phyloP scores from a whole-genome alignment of 2,329 filamentous ascomycete species.

The Fusarium coffeatum region DNA sequence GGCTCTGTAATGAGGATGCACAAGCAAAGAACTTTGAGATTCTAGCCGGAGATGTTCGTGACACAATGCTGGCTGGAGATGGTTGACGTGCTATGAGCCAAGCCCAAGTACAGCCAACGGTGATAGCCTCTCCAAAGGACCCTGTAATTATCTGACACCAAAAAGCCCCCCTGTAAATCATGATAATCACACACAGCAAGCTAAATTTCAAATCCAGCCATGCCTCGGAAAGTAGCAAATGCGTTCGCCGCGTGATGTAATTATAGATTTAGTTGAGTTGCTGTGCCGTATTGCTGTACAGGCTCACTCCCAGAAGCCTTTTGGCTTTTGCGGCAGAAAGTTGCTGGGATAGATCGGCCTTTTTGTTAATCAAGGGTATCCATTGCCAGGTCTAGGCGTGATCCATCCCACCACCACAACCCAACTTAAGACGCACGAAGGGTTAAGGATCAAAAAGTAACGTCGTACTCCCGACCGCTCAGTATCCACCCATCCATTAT shows the following conservation, averaged over 20 bases:
- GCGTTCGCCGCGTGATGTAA: constrained; percentile 35
- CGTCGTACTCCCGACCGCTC: constrained; percentile 28
- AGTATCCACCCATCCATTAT: constrained; percentile 28
- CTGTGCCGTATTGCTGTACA: constrained; percentile 20
- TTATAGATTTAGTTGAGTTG: constrained; percentile 11
- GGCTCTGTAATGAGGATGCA: constrained; percentile 12
- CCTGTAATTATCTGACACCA: constrained; percentile 37
- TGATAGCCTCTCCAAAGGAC: constrained; percentile 21
- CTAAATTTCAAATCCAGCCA: constrained; percentile 13
- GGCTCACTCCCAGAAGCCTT: constrained; percentile 8
- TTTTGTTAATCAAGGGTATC: constrained; percentile 12
- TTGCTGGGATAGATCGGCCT: constrained; percentile 10
- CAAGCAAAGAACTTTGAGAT: constrained; percentile 13
- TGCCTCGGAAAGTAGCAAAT: constrained; percentile 35
- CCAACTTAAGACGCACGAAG: constrained; percentile 34
- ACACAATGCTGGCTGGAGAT: background rate
- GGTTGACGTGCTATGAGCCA: background rate
- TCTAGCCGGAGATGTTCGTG: constrained; percentile 2
- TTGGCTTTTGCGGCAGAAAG: constrained; percentile 6
- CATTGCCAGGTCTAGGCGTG: background rate
- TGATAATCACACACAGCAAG: constrained; percentile 15
- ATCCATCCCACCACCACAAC: constrained; percentile 42
- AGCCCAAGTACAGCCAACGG: constrained; percentile 2
- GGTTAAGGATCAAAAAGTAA: constrained; percentile 36
- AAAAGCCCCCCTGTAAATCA: constrained; percentile 21